phyloP scores from a whole-genome alignment of 352 stramenopile species.

The Thalassiosira hispida region DNA sequence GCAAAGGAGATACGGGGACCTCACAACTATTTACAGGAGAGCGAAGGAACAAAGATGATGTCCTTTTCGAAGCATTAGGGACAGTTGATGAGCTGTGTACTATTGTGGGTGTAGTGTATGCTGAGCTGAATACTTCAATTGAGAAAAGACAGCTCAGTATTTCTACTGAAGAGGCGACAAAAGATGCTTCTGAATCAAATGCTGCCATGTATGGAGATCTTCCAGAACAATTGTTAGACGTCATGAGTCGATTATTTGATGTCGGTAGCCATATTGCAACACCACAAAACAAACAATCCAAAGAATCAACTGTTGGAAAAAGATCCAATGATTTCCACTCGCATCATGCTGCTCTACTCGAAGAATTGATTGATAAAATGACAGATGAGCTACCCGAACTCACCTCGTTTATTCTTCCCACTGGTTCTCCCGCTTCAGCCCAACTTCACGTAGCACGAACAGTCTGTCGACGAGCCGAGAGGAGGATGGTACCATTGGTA shows the following conservation, averaged over 20 bases:
- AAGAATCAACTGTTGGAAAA: constrained; percentile 17
- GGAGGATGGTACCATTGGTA: constrained; percentile 60
- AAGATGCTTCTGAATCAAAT: constrained; percentile 8
- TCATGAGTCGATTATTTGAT: constrained; percentile 83
- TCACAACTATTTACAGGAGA: constrained; percentile 79
- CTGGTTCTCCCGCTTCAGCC: constrained; percentile 57
- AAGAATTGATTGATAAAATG: constrained; percentile 83
- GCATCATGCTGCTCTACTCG: constrained; percentile 64
- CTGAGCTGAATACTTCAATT: constrained; percentile 42
- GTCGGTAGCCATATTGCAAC: constrained; percentile 76
- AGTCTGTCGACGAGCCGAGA: constrained; percentile 79
- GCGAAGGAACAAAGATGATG: constrained; percentile 72
- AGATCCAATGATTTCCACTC: constrained; percentile 57
- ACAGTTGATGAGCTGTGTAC: constrained; percentile 83
- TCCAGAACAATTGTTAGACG: constrained; percentile 64
- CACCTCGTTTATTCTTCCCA: constrained; percentile 79
- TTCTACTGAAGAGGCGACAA: background rate
- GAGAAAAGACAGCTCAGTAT: background rate
- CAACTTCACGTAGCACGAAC: constrained; percentile 74
- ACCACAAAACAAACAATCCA: constrained; percentile 17
- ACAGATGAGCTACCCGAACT: constrained; percentile 80
- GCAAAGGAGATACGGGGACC: constrained; percentile 70
- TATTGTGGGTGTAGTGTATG: constrained; percentile 72
- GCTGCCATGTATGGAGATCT: constrained; percentile 60
- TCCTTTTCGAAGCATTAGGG: constrained; percentile 79